Evolutionary conservation across 148 eudicot genomes (phyloP).

Genomic region (Fallopia convolvulus): DNA sequence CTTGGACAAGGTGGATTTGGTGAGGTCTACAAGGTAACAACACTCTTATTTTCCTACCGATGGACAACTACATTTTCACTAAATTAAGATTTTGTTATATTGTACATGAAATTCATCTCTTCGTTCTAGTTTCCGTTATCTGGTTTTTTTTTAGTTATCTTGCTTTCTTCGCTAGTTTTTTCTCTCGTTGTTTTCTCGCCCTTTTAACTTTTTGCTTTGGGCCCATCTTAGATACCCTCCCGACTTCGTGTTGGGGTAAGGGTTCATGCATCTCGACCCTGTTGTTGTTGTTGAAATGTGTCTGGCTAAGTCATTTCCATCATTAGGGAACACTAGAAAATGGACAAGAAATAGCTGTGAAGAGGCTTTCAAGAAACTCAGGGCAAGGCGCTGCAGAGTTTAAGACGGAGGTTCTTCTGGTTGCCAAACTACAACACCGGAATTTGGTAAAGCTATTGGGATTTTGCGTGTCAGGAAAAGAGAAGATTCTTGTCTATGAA

Average conservation of each 20-base stretch:
- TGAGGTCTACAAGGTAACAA: constrained; percentile 23
- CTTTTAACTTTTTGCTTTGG: too few relatives aligned
- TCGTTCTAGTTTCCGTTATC: too few relatives aligned
- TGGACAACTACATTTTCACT: background rate
- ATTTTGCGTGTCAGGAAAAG: constrained; percentile 16
- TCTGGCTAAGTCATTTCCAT: background rate
- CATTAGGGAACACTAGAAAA: constrained; percentile 16
- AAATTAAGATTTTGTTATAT: background rate
- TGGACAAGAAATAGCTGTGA: constrained; percentile 26
- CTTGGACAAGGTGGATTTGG: constrained; percentile 23
- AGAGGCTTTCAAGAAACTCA: constrained; percentile 22
- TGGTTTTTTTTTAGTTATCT: too few relatives aligned
- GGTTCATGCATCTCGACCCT: too few relatives aligned
- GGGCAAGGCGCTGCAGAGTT: constrained; percentile 21
- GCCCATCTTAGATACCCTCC: too few relatives aligned
- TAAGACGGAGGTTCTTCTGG: constrained; percentile 16
- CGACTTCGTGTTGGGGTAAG: too few relatives aligned
- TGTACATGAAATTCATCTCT: background rate
- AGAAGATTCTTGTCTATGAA: constrained; percentile 25
- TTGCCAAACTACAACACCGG: constrained; percentile 29
- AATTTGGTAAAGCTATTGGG: constrained; percentile 25
- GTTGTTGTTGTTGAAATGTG: background rate
- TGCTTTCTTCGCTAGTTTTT: too few relatives aligned
- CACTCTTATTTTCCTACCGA: background rate
- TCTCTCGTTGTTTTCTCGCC: too few relatives aligned